phyloP scores from a whole-genome alignment of 345 rosid genomes.

The Raphanus raphanistrum region DNA sequence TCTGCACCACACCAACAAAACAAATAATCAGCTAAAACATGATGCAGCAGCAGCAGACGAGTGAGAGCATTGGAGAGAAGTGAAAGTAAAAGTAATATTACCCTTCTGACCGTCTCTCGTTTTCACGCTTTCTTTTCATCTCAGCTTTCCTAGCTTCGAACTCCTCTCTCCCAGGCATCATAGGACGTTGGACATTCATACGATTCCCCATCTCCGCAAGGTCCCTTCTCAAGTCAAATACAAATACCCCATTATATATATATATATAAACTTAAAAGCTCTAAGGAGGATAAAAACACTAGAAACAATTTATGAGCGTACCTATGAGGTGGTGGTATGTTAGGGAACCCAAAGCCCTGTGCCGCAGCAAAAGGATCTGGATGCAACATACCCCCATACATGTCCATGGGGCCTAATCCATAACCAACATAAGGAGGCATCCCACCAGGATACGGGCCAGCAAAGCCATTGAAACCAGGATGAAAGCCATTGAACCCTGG shows the following conservation, averaged over 20 bases:
- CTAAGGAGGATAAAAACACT: background rate
- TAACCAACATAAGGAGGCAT: constrained; percentile 35
- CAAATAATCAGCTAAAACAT: background rate
- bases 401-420: constrained; percentile 32
- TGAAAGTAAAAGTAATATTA: constrained; percentile 21
- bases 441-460: constrained; percentile 32
- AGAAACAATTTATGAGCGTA: background rate
- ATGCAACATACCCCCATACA: constrained; percentile 30
- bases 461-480: constrained; percentile 37
- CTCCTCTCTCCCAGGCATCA: constrained; percentile 85
- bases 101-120: constrained; percentile 77
- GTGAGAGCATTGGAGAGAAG: background rate
- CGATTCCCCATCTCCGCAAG: constrained; percentile 71
- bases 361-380: constrained; percentile 31
- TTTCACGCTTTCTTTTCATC: constrained; percentile 83
- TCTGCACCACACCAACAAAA: constrained; percentile 24
- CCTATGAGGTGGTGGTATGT: constrained; percentile 41
- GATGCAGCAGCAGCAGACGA: constrained; percentile 3
- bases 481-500: constrained; percentile 38
- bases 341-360: constrained; percentile 38
- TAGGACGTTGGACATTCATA: constrained; percentile 61
- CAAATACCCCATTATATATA: background rate
- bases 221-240: constrained; percentile 52
- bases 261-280: background rate
- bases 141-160: constrained; percentile 93